Conservation (phyloP, 1,284 basidiomycete genomes). For the Cryptococcus sp. region DNA sequence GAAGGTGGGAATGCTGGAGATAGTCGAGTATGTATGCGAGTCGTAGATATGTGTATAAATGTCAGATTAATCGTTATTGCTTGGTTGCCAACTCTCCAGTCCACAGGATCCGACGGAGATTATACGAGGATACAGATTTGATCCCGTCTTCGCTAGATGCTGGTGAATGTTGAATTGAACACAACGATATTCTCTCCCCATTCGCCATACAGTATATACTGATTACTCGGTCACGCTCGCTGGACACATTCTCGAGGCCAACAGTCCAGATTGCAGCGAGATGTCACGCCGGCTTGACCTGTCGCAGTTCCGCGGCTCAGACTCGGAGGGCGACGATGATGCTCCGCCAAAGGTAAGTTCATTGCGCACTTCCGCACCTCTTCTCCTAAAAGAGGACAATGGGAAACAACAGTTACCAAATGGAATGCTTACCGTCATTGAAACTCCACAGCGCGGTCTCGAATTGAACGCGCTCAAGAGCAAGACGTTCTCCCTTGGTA, state of each 20-base stretch:
- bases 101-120: too few species aligned
- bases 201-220: not conserved
- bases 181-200: not conserved
- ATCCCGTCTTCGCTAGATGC: conserved; percentile 2
- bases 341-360: conserved; percentile 31
- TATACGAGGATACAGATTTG: not conserved
- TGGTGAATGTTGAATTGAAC: not conserved
- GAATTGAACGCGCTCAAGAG: conserved; percentile 49
- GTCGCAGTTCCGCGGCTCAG: conserved; percentile 49
- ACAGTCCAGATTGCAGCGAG: not conserved
- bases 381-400: not conserved
- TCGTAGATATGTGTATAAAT: too few species aligned
- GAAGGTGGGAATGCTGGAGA: too few species aligned
- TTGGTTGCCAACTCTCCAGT: too few species aligned
- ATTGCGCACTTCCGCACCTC: not conserved
- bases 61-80: too few species aligned
- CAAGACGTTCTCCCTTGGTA: conserved; percentile 52
- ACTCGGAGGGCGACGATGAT: conserved; percentile 47
- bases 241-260: too few species aligned
- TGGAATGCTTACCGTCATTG: not conserved
- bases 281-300: conserved; percentile 42
- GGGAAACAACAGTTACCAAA: too few species aligned
- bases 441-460: conserved; percentile 27
- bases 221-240: too few species aligned
- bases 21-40: too few species aligned